Base-by-base conservation (phyloP, 2,329 filamentous ascomycete genomes). In the Talaromyces islandicus region DNA sequence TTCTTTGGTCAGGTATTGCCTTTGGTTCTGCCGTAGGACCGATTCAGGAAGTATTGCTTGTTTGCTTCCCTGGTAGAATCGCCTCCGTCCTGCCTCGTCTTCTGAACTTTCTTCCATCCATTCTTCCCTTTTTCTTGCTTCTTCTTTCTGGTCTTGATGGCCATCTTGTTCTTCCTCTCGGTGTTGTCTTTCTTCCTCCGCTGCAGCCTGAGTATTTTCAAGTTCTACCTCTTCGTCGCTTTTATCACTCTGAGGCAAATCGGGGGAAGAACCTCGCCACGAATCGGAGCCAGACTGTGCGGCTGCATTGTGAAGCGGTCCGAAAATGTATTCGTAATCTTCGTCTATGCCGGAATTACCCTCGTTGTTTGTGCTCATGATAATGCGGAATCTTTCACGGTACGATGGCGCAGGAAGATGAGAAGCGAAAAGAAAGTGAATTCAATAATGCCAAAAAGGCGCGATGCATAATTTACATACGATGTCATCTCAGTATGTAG, bases 281-380 rank as follows among this genome's bases (percentile, higher is more conserved):
- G 50, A 57, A 25, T 57, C 50, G 17, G 50, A 60, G 6, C 46
- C 48, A 25, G 50, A 54, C 7, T 53, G 27, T 14, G 46, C 50
- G 2, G 59, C 48, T 1, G 46, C 27, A 54, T 51, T 17, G n/a
- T 60, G 54, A n/a, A 27, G 11, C 4, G 55, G 50, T 9, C 55
- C 50, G 2, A 57, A 35, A 21, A 54, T 54, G n/a, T 57, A 25
- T 3, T 51, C 50, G 32, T 54, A 41, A 11, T 51, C 57, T 25
- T 46, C 43, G 38, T 60, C 51, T 53, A 56, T 25, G 25, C 38
- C 10, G 21, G 54, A 41, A 55, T 54, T 30, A 62, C 55, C 38
- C n/a, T 57, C 55, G 41, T 56, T 80, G 73, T 62, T 71, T 79
- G 66, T 81, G 81, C 30, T 58, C 43, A 56, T 57, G 29, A 54